These are phyloP conservation scores for Calonectria honghensis DNA, from an alignment of 2,329 filamentous ascomycete genomes.

Conservation along the genomic window DNA sequence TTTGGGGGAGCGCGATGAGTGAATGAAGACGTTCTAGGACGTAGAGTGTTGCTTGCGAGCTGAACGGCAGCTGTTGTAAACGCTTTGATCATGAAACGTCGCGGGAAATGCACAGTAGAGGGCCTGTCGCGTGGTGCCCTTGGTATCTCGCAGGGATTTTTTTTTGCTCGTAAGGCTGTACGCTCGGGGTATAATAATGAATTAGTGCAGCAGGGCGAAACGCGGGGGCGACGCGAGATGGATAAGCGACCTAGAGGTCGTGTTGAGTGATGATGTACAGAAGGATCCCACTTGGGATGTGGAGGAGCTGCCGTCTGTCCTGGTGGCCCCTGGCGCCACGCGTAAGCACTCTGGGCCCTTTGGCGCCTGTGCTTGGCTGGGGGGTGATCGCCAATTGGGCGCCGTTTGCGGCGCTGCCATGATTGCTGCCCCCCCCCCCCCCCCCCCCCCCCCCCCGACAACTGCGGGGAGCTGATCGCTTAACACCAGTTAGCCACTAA, in stretches of 20 bases:
- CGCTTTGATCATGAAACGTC: conserved; percentile 7
- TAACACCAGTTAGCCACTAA: conserved; percentile 3
- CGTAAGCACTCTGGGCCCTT: conserved; percentile 31
- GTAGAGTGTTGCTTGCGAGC: neutral
- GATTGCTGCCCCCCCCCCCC: neutral
- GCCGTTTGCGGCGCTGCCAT: conserved; percentile 18
- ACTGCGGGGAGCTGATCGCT: conserved; percentile 19
- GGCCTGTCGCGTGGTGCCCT: neutral
- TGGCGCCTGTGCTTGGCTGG: conserved; percentile 5
- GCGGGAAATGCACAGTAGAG: neutral
- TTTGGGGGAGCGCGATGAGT: neutral
- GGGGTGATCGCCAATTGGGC: conserved; percentile 10
- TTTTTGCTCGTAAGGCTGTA: neutral
- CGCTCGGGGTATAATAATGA: conserved; percentile 1
- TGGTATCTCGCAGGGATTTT: conserved; percentile 1
- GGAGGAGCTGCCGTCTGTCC: conserved; percentile 24
- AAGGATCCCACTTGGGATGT: conserved; percentile 27
- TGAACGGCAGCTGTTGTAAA: neutral
- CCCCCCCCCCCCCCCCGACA: neutral
- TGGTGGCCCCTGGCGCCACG: conserved; percentile 36
- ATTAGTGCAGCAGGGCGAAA: conserved; percentile 15
- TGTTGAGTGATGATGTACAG: conserved; percentile 33
- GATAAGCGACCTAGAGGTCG: conserved; percentile 10
- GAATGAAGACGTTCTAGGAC: neutral
- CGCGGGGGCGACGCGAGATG: conserved; percentile 18